Conservation (phyloP, 176 grass and related monocot species). For the Alloteropsis semialata region DNA sequence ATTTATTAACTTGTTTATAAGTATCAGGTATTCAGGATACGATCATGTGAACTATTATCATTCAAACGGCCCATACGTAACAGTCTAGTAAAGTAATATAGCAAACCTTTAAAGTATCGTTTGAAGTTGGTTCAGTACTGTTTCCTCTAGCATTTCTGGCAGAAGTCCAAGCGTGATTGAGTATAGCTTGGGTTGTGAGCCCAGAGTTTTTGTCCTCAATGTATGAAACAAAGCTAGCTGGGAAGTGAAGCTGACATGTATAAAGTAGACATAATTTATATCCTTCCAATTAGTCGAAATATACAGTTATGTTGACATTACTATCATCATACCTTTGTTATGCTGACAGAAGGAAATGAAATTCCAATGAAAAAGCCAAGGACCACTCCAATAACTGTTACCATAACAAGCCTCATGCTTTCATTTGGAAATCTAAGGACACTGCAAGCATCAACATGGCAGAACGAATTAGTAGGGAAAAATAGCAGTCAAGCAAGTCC, state of each 20-base stretch:
- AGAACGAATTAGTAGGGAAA: background rate
- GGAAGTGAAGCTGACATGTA: constrained; percentile 74
- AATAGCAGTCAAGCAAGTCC: background rate
- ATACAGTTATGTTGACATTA: background rate
- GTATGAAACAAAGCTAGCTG: constrained; percentile 56
- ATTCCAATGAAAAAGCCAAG: constrained; percentile 79
- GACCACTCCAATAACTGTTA: constrained; percentile 51
- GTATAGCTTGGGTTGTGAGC: constrained; percentile 56
- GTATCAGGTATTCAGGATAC: background rate
- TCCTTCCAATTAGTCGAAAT: background rate
- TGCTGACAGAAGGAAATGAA: constrained; percentile 68
- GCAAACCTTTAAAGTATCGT: constrained; percentile 48
- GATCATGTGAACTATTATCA: background rate
- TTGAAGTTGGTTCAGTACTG: constrained; percentile 39
- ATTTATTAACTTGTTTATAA: background rate
- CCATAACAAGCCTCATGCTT: constrained; percentile 67
- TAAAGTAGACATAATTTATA: constrained; percentile 28
- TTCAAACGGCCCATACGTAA: constrained; percentile 1
- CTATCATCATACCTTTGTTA: constrained; percentile 47
- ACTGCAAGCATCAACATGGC: constrained; percentile 11
- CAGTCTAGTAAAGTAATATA: background rate
- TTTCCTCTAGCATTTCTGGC: constrained; percentile 54
- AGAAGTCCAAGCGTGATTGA: constrained; percentile 72
- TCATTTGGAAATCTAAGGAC: constrained; percentile 58
- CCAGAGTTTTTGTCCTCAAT: constrained; percentile 66